These are phyloP conservation scores for Alternaria alternata DNA, from an alignment of 2,329 filamentous ascomycete genomes.

Conservation along the genomic window DNA sequence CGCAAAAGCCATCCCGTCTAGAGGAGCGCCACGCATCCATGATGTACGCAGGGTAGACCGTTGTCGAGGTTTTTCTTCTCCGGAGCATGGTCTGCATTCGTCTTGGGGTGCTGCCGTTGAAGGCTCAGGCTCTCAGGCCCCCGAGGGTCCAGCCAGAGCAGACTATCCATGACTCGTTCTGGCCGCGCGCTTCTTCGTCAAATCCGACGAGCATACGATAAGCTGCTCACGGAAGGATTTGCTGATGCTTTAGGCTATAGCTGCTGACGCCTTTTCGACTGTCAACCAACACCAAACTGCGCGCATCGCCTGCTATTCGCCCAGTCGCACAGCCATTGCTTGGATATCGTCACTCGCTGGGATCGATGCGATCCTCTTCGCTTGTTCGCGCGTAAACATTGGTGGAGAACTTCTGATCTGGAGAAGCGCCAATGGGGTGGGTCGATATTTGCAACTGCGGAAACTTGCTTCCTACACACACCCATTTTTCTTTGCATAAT, in stretches of 20 bases:
- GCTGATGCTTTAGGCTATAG: not conserved
- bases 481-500: not conserved
- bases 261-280: constrained; percentile 12
- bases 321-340: constrained; percentile 8
- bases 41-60: constrained; percentile 39
- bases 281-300: constrained; percentile 13
- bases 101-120: constrained; percentile 24
- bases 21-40: constrained; percentile 38
- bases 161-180: constrained; percentile 18
- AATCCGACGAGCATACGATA: constrained; percentile 10
- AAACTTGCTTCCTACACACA: constrained; percentile 6
- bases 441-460: not conserved
- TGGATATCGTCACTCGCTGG: constrained; percentile 16
- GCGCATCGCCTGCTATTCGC: constrained; percentile 15
- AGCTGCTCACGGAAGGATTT: constrained; percentile 9
- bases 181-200: constrained; percentile 29
- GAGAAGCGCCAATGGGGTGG: constrained; percentile 32
- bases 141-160: constrained; percentile 12
- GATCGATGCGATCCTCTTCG: constrained; percentile 20
- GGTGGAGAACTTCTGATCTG: constrained; percentile 23
- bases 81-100: constrained; percentile 17
- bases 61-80: constrained; percentile 20
- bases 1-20: constrained; percentile 46
- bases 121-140: constrained; percentile 9
- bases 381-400: constrained; percentile 24